These are phyloP conservation scores for Cyberlindnera veronae DNA, from an alignment of 805 yeast species.

Conservation along the genomic window DNA sequence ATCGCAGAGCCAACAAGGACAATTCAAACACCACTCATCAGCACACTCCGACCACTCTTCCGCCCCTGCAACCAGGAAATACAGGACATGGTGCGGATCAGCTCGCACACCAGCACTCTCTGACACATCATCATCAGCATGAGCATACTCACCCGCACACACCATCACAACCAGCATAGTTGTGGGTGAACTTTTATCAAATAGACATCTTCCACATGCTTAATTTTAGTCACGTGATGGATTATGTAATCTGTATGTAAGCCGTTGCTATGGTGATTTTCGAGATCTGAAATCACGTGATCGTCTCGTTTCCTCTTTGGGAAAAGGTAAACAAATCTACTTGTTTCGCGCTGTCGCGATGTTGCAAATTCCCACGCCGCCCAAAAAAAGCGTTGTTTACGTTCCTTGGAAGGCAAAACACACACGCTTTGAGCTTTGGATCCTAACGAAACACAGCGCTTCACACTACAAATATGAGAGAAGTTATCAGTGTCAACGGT, in stretches of 20 bases:
- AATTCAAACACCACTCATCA: not conserved
- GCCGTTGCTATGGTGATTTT: no score
- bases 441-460: conserved; percentile 4
- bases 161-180: no score
- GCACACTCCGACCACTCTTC: not conserved
- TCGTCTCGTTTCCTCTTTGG: conserved; percentile 12
- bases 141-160: no score
- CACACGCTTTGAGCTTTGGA: not conserved
- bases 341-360: conserved; percentile 9
- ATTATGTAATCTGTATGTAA: no score
- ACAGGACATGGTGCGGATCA: no score
- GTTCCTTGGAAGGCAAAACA: conserved; percentile 1
- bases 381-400: conserved; percentile 24
- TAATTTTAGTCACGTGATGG: no score
- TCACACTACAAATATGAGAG: conserved; percentile 57
- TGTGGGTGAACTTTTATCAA: no score
- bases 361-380: conserved; percentile 18
- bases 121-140: no score
- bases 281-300: conserved; percentile 1
- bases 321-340: conserved; percentile 24
- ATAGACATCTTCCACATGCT: no score
- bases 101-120: no score
- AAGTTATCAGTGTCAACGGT: conserved; percentile 89
- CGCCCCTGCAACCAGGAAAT: not conserved
- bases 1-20: not conserved